These are phyloP conservation scores for Sphagnum fallax DNA, from an alignment of 228 moss, liverwort and hornwort genomes.

Conservation along the genomic window DNA sequence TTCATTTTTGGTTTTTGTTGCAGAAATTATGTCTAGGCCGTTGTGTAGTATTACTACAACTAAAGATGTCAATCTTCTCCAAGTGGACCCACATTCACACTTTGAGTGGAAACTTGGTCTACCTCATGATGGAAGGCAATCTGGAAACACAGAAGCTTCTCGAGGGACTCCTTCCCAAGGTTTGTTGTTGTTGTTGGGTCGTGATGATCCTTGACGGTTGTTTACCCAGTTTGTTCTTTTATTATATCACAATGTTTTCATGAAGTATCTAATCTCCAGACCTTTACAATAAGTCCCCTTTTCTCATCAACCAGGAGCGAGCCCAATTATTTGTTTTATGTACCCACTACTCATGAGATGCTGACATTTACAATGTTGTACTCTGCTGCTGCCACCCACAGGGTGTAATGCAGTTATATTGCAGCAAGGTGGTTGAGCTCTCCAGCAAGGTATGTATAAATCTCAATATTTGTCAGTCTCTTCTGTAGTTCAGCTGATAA, in stretches of 20 bases:
- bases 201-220: no score
- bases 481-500: no score
- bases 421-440: slow-evolving; percentile 62
- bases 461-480: neutral
- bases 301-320: no score
- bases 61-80: slow-evolving; percentile 71
- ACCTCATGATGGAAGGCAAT: slow-evolving; percentile 78
- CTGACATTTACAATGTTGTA: no score
- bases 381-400: neutral
- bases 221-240: no score
- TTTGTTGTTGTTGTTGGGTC: slow-evolving; percentile 2
- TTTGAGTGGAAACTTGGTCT: slow-evolving; percentile 78
- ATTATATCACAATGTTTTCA: no score
- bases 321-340: no score
- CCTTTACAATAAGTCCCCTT: no score
- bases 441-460: slow-evolving; percentile 48
- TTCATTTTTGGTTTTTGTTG: slow-evolving; percentile 2
- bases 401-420: slow-evolving; percentile 87
- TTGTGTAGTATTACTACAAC: slow-evolving; percentile 80
- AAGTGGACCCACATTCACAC: slow-evolving; percentile 69
- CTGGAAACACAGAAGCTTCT: slow-evolving; percentile 69
- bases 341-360: no score
- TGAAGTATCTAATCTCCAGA: no score
- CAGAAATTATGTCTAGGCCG: slow-evolving; percentile 88
- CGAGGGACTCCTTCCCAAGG: slow-evolving; percentile 79